Percentiles rank a stretch among this genome's conserved stretches.
Conservation (phyloP, 768 basidiomycete genomes). For the Tricholoma matsutake region DNA sequence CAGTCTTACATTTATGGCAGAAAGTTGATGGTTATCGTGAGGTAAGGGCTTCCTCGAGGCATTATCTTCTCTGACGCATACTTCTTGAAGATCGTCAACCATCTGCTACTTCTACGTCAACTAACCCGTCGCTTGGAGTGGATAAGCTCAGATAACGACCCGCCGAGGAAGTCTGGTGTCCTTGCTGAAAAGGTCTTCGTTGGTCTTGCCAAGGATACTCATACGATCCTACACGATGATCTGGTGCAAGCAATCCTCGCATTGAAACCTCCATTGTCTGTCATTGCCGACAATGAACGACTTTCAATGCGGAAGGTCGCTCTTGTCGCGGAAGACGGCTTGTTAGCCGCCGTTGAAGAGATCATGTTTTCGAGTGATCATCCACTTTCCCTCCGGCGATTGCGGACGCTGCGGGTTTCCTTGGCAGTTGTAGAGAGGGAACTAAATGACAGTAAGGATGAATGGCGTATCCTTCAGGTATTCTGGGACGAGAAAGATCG, state of each 20-base stretch:
- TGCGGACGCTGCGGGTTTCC: conserved; percentile 63
- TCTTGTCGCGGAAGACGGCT: conserved; percentile 64
- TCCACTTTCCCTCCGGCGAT: conserved; percentile 48
- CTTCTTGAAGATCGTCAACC: conserved; percentile 61
- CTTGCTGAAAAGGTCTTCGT: conserved; percentile 68
- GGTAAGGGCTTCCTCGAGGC: conserved; percentile 35
- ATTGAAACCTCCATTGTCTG: conserved; percentile 56
- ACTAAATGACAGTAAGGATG: conserved; percentile 49
- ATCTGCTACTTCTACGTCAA: conserved; percentile 67
- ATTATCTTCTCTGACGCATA: conserved; percentile 9
- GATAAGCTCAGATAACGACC: conserved; percentile 60
- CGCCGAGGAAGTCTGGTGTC: conserved; percentile 60
- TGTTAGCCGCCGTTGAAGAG: conserved; percentile 62
- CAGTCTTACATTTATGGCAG: conserved; percentile 66
- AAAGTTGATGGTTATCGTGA: conserved; percentile 67
- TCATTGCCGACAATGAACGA: conserved; percentile 59
- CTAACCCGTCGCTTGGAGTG: conserved; percentile 70
- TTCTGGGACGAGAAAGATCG: conserved; percentile 61
- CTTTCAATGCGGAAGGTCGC: conserved; percentile 59
- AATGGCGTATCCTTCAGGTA: conserved; percentile 51
- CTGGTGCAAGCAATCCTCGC: conserved; percentile 57
- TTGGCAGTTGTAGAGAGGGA: conserved; percentile 54
- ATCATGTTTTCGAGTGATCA: conserved; percentile 46
- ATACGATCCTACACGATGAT: conserved; percentile 54
- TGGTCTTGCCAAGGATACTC: conserved; percentile 58